A percentile compares a stretch with the other conserved stretches of the same genome.
Evolutionary conservation across 768 basidiomycete species (phyloP).

Genomic region (Leccinellum luteum): DNA sequence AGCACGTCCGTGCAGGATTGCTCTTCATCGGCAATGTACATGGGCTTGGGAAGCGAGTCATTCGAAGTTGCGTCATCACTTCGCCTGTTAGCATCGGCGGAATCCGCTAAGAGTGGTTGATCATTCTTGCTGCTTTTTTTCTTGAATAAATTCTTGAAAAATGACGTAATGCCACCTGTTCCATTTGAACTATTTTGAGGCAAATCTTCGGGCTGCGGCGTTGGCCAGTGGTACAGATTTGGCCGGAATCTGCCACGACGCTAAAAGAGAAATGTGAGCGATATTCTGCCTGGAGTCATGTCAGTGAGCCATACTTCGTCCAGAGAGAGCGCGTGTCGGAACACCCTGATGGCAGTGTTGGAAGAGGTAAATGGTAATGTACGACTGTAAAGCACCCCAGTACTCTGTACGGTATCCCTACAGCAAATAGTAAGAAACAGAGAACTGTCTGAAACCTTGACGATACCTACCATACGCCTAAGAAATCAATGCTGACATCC

Average conservation of each 20-base stretch:
- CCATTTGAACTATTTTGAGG: not conserved
- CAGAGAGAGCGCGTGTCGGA: conserved; percentile 75
- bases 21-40: conserved; percentile 4
- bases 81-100: not conserved
- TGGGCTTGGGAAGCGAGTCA: not conserved
- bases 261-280: conserved; percentile 33
- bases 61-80: not conserved
- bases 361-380: conserved; percentile 65
- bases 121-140: not conserved
- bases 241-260: conserved; percentile 66
- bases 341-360: conserved; percentile 62
- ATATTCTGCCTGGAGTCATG: not conserved
- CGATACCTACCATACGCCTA: conserved; percentile 67
- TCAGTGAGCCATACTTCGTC: conserved; percentile 54
- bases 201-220: conserved; percentile 1
- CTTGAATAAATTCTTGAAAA: not conserved
- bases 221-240: conserved; percentile 53
- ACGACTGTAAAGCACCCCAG: conserved; percentile 59
- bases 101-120: not conserved
- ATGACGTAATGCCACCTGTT: not conserved
- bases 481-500: conserved; percentile 68
- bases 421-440: conserved; percentile 2
- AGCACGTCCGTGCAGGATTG: conserved; percentile 46
- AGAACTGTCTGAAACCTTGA: not conserved
- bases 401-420: conserved; percentile 80